Base-by-base conservation (phyloP, 148 eudicot genomes). In the Bassia scoparia region DNA sequence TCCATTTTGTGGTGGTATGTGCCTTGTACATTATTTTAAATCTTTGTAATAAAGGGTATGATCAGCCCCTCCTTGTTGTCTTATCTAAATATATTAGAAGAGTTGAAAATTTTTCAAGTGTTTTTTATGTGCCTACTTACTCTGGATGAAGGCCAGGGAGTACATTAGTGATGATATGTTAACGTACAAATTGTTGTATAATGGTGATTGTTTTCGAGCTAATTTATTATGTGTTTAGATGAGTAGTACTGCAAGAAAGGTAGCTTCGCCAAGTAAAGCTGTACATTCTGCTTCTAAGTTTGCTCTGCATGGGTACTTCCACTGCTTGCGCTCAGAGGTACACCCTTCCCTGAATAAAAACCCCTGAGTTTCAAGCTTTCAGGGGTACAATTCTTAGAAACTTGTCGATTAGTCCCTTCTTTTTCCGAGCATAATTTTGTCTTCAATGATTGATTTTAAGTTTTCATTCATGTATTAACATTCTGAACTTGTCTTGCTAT, bases 231-330 rank as follows among this genome's bases (percentile, higher is more conserved):
- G 59, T 52, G 35, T 83, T 55, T 85, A 94, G 98, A 94, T 94
- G 93, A 91, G 98, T 83, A 94, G 98, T 84, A 93, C 98, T 76
- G 95, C 98, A 20, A 97, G 97, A 52, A 94, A 94, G 81, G 44
- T 85, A 68, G 97, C 98, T 79, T 88, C 98, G 74, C 91, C 98
- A 17, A 97, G 98, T 33, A 97, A 91, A 81, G 91, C 98, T 66
- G 84, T 94, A 49, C 91, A 94, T 73, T 94, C 93, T 55, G 97
- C 91, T 81, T 80, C 98, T 31, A 94, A 94, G 71, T 91, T 85
- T 88, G 98, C 96, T 61, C 74, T 94, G 63, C 85, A 86, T 86
- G 97, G 98, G 33, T 94, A 89, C 81, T 94, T 94, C 81, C 98
- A 94, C 60, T 71, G 88, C 74, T 81, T 94, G 83, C 90, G 98